Base-by-base conservation (phyloP, 2,329 filamentous ascomycete genomes). In the Fusarium palustre region DNA sequence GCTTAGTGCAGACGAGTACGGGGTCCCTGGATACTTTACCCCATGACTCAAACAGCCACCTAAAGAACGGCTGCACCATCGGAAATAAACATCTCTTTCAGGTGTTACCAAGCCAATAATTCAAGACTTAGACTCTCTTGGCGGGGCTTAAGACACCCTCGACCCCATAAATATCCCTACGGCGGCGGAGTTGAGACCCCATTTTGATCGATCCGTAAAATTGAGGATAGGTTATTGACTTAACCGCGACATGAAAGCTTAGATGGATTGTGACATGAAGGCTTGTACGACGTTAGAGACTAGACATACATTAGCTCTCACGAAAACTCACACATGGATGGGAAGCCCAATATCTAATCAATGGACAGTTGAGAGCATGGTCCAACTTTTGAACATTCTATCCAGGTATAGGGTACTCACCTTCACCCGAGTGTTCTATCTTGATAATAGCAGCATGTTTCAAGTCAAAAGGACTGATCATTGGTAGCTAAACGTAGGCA, bases 21-120 rank as follows among this genome's bases (percentile, higher is more conserved):
- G 16, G 7, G n/a, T 39, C 0, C 5, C n/a, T 22, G 0, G n/a
- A 13, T 0, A 22, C n/a, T 6, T 6, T 13, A 39, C 12, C 16
- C 34, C 18, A 20, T 22, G 36, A 20, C n/a, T 39, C 20, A 3
- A 20, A 20, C 13, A 20, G 12, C 36, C 4, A 38, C n/a, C n/a
- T 20, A 11, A 38, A 2, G 10, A 12, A 11, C 5, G 36, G 11
- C 20, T 22, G 36, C 11, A 9, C 36, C n/a, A 39, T 22, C 36
- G 36, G 36, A 39, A 39, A 20, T 39, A 39, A 39, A 39, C 36
- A 39, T 39, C 36, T 22, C n/a, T 22, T 39, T 22, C 4, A 20
- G n/a, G 36, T 15, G 4, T 13, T 39, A 22, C 36, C 36, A 22
- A 39, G 36, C 11, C 36, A 22, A 39, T 39, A 20, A 39, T 7